Percentiles rank a stretch among this genome's conserved stretches.
These are phyloP conservation scores for Verticillium isaacii DNA, from an alignment of 2,329 filamentous ascomycete species.

Conservation along the genomic window DNA sequence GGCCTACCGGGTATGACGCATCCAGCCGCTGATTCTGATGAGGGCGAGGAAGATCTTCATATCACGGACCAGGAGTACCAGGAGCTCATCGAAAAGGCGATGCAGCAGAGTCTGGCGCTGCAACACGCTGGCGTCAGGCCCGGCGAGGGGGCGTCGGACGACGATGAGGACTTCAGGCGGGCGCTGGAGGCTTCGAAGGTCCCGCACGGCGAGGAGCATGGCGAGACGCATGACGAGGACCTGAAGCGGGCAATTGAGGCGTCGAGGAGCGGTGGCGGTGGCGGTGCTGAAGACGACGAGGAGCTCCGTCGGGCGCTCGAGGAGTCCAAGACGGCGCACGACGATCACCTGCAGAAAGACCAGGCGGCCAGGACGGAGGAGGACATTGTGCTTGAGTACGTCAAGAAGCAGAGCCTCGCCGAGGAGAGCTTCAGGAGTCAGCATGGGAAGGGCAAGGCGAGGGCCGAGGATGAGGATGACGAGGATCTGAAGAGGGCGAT, in stretches of 20 bases:
- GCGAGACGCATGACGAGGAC: conserved; percentile 25
- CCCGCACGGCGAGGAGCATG: background rate
- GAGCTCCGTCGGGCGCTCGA: conserved; percentile 42
- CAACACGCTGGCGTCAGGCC: conserved; percentile 14
- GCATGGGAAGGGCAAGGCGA: conserved; percentile 27
- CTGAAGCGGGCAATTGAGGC: conserved; percentile 35
- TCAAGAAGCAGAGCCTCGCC: conserved; percentile 69
- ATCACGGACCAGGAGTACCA: conserved; percentile 57
- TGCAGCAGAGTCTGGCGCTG: conserved; percentile 43
- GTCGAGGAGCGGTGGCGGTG: conserved; percentile 17
- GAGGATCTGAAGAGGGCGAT: conserved; percentile 53
- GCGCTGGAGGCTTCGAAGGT: conserved; percentile 31
- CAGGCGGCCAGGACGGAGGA: conserved; percentile 54
- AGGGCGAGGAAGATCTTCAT: conserved; percentile 32
- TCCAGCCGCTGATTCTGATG: conserved; percentile 17
- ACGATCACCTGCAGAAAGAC: conserved; percentile 35
- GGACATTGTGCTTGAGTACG: conserved; percentile 69
- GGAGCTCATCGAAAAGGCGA: conserved; percentile 49
- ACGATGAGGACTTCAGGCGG: conserved; percentile 31
- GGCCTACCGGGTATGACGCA: conserved; percentile 9
- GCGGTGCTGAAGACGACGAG: conserved; percentile 31
- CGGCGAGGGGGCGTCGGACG: conserved; percentile 11
- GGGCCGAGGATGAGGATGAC: conserved; percentile 28
- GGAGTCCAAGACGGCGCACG: conserved; percentile 39
- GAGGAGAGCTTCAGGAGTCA: conserved; percentile 53